These are phyloP conservation scores for Micractinium sp. DNA, from an alignment of 139 green algal species.

Conservation along the genomic window DNA sequence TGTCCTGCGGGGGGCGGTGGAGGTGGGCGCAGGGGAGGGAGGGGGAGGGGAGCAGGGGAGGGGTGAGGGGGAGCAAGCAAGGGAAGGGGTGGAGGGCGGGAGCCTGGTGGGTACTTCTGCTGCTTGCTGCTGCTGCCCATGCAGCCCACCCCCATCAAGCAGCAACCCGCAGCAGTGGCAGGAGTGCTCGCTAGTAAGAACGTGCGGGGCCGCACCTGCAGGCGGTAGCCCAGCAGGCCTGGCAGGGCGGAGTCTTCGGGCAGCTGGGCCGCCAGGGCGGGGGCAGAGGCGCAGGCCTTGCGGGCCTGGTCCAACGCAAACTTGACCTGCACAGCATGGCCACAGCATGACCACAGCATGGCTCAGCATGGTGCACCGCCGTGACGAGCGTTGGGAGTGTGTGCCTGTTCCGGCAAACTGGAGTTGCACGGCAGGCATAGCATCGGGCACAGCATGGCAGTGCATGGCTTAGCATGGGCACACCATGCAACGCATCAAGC, in stretches of 20 bases:
- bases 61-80: too few relatives aligned
- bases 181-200: too few relatives aligned
- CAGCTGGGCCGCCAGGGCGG: conserved; percentile 6
- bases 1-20: background rate
- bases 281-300: conserved; percentile 4
- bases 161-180: too few relatives aligned
- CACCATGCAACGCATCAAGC: background rate
- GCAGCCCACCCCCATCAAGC: too few relatives aligned
- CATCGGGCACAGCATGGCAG: too few relatives aligned
- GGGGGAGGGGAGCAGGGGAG: too few relatives aligned
- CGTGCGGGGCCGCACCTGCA: background rate
- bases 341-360: background rate
- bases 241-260: background rate
- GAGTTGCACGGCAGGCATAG: background rate
- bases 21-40: too few relatives aligned
- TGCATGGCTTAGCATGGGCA: background rate
- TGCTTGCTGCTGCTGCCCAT: too few relatives aligned
- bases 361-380: background rate
- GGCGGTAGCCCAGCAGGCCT: background rate
- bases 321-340: background rate
- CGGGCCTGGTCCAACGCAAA: conserved; percentile 3
- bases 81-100: too few relatives aligned
- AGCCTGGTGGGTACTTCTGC: too few relatives aligned
- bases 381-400: too few relatives aligned
- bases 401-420: too few relatives aligned